Evolutionary conservation across 2,329 filamentous ascomycete genomes (phyloP).

Genomic region (Fonsecaea nubica): DNA sequence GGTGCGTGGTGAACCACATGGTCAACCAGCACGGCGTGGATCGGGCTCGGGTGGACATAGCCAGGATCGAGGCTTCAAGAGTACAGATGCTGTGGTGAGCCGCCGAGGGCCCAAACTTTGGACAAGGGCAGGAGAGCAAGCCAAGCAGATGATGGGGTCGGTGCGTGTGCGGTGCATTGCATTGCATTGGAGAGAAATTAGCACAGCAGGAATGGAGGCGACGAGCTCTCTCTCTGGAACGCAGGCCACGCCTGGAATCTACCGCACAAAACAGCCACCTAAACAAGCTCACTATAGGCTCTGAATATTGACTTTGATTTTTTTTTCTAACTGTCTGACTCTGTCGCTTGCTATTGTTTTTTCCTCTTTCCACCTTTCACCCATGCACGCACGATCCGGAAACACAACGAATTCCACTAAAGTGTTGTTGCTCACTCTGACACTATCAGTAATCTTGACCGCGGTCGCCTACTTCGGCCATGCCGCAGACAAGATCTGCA

Average conservation of each 20-base stretch:
- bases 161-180: too few species aligned
- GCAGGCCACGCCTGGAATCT: too few species aligned
- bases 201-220: too few species aligned
- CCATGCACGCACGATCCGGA: slow-evolving; percentile 21
- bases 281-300: background rate
- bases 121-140: too few species aligned
- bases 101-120: too few species aligned
- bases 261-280: background rate
- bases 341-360: slow-evolving; percentile 6
- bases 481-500: slow-evolving; percentile 44
- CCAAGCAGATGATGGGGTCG: too few species aligned
- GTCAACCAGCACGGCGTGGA: background rate
- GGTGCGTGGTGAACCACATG: slow-evolving; percentile 5
- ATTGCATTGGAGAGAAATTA: too few species aligned
- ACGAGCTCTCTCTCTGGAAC: too few species aligned
- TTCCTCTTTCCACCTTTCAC: slow-evolving; percentile 6
- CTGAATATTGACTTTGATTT: background rate
- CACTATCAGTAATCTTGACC: slow-evolving; percentile 40
- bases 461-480: slow-evolving; percentile 46
- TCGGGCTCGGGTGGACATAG: background rate
- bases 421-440: slow-evolving; percentile 24
- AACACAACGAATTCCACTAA: slow-evolving; percentile 24
- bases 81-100: slow-evolving; percentile 10
- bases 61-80: background rate
- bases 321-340: background rate